phyloP scores from a whole-genome alignment of 2,329 filamentous ascomycete species.

The Chrysosporium keratinophilum region DNA sequence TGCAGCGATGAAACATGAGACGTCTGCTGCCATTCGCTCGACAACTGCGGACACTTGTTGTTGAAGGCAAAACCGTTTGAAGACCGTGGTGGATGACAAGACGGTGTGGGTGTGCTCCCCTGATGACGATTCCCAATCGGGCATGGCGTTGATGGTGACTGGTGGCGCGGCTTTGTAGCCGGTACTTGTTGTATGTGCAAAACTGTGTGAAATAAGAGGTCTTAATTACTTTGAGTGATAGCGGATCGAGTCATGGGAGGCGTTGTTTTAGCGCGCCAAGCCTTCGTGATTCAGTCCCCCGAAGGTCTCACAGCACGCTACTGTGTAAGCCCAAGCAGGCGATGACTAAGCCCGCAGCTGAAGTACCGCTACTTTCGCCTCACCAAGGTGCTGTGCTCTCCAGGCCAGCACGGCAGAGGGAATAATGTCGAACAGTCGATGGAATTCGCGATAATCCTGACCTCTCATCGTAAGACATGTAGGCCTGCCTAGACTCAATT shows the following conservation, averaged over 20 bases:
- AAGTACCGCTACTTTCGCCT: conserved; percentile 5
- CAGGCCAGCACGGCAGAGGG: background rate
- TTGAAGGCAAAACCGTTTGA: background rate
- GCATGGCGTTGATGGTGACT: background rate
- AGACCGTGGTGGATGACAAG: background rate
- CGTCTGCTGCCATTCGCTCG: background rate
- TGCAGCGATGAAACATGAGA: background rate
- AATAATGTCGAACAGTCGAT: background rate
- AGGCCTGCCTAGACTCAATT: background rate
- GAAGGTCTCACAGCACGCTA: conserved; percentile 4
- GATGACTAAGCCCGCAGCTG: background rate
- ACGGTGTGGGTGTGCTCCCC: background rate
- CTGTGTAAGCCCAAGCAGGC: background rate
- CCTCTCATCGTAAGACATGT: background rate
- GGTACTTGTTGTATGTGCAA: background rate
- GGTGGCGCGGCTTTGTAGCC: background rate
- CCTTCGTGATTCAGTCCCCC: conserved; percentile 1
- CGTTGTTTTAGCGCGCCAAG: conserved; percentile 5
- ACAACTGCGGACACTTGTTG: background rate
- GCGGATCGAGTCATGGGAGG: conserved; percentile 7
- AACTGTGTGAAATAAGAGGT: background rate
- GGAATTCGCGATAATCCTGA: background rate
- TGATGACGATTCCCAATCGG: background rate
- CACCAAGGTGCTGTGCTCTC: background rate
- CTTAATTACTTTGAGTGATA: background rate